Base-by-base conservation (phyloP, 306 rosid genomes). In the Senna siamea region DNA sequence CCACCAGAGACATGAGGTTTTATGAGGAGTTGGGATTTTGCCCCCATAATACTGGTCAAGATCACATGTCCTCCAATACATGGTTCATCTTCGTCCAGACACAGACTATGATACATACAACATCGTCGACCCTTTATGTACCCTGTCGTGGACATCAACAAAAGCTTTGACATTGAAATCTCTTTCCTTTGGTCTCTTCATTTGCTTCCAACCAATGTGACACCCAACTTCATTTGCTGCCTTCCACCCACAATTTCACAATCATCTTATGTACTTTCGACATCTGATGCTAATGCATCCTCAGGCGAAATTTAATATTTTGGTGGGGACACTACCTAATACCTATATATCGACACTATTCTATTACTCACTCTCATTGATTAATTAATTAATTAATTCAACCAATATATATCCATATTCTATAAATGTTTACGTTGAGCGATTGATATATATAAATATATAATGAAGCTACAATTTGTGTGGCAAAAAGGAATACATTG, bases 181-280 rank as follows among this genome's bases (percentile, higher is more conserved):
- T 79, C 73, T 35, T 75, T 61, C 52, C 60, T 52, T 75, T 87
- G 84, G 90, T 86, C 87, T 80, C 66, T 86, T 41, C 44, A 41
- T 80, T 77, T 5, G 80, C 53, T 18, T 67, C 43, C 81, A 75
- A 35, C 54, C 15, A 64, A 59, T 63, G 76, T 70, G 83, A 74
- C 76, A 50, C 54, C 57, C 74, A 70, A 35, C 40, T 26, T 3
- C 30, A 26, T 26, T 26, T 26, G 40, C 7, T 87, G 90, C 86
- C 72, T 78, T 82, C 85, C 85, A 79, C 84, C 80, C 70, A 80
- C 88, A 79, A 78, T 84, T 85, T 43, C 92, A 89, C 88, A 87
- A 82, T 81, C 67, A 85, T 87, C 81, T 66, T 14, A 52, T 72
- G 81, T 82, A 74, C 88, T 81, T 83, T 88, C 85, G 0, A 79